phyloP scores from a whole-genome alignment of 805 yeast species.

The Ascoidea asiatica region DNA sequence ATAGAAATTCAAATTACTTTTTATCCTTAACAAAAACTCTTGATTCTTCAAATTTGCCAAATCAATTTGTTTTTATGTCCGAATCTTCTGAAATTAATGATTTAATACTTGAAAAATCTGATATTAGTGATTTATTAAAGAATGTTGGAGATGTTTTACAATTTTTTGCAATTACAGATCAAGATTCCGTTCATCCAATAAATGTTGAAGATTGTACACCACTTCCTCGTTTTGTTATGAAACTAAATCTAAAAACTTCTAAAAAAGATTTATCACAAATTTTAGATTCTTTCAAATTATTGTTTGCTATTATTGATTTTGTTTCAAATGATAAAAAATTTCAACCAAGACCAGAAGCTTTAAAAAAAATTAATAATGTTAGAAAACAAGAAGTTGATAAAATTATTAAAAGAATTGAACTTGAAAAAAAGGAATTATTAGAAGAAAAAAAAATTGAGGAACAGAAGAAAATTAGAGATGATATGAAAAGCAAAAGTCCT shows the following conservation, averaged over 20 bases:
- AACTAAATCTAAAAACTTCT: slow-evolving; percentile 33
- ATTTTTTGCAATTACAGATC: slow-evolving; percentile 73
- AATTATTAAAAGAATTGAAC: slow-evolving; percentile 57
- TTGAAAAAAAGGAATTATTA: slow-evolving; percentile 48
- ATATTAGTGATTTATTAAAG: slow-evolving; percentile 29
- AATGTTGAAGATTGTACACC: slow-evolving; percentile 39
- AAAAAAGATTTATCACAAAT: background rate
- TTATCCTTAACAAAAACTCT: slow-evolving; percentile 74
- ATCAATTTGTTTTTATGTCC: slow-evolving; percentile 73
- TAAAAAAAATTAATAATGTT: slow-evolving; percentile 61
- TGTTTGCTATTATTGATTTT: slow-evolving; percentile 41
- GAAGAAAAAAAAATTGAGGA: slow-evolving; percentile 61
- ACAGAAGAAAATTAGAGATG: slow-evolving; percentile 50
- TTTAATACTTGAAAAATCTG: slow-evolving; percentile 34
- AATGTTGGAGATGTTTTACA: slow-evolving; percentile 36
- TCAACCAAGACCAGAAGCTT: slow-evolving; percentile 59
- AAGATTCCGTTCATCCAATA: slow-evolving; percentile 62
- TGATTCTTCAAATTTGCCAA: slow-evolving; percentile 50
- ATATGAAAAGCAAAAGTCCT: slow-evolving; percentile 42
- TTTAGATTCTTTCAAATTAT: background rate
- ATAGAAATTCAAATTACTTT: slow-evolving; percentile 67
- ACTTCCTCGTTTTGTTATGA: slow-evolving; percentile 36
- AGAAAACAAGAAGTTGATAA: slow-evolving; percentile 66
- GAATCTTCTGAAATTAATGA: slow-evolving; percentile 78
- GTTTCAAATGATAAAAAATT: slow-evolving; percentile 34